A percentile compares a stretch with the other conserved stretches of the same genome.
Evolutionary conservation across 345 rosid species (phyloP).

Genomic region (Eucalyptus pauciflora): DNA sequence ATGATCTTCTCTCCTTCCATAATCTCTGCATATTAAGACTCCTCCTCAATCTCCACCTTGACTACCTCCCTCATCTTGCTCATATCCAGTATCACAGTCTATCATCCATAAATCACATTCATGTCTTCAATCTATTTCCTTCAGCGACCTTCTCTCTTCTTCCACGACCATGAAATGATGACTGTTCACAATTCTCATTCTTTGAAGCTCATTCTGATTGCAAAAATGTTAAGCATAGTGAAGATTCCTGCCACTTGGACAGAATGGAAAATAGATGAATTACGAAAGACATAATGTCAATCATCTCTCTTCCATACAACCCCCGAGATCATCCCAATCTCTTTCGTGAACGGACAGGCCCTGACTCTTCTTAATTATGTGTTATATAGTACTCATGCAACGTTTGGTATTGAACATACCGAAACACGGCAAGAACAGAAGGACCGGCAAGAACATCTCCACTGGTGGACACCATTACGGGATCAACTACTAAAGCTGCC

Average conservation of each 20-base stretch:
- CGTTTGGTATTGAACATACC: constrained; percentile 14
- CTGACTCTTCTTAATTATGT: background rate
- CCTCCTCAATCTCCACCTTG: background rate
- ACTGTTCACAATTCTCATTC: background rate
- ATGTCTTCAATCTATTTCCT: background rate
- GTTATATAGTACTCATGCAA: accelerated
- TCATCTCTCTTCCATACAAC: background rate
- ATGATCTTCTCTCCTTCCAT: background rate
- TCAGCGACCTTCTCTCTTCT: background rate
- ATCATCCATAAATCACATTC: background rate
- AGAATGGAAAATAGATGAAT: background rate
- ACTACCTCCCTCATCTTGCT: background rate
- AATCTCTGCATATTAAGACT: background rate
- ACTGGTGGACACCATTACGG: constrained; percentile 95
- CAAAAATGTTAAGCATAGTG: background rate
- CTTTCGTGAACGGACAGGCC: background rate
- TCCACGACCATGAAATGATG: background rate
- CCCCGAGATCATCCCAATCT: background rate
- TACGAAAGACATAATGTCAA: background rate
- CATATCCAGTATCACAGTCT: background rate
- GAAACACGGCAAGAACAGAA: constrained; percentile 47
- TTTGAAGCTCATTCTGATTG: background rate
- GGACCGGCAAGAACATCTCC: constrained; percentile 86
- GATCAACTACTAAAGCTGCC: constrained; percentile 96
- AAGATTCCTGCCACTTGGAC: background rate